Conservation (phyloP, 306 rosid species). For the Datisca glomerata region DNA sequence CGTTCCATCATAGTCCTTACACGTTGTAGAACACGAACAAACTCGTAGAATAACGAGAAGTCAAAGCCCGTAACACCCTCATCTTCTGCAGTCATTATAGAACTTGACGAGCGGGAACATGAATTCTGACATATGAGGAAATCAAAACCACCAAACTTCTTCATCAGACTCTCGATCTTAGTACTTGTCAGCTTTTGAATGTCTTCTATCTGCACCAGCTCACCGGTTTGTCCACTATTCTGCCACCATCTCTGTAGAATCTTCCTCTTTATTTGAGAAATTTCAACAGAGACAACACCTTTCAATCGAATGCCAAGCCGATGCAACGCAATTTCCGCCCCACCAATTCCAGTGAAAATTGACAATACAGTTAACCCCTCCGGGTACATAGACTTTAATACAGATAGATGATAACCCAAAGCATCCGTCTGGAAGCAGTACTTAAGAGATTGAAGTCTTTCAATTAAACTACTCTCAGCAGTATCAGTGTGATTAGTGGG, state of each 20-base stretch:
- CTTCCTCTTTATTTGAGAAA: conserved; percentile 45
- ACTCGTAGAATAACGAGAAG: conserved; percentile 59
- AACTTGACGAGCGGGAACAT: conserved; percentile 17
- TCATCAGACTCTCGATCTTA: conserved; percentile 36
- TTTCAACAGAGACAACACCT: conserved; percentile 64
- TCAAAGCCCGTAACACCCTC: conserved; percentile 31
- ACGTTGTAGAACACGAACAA: conserved; percentile 62
- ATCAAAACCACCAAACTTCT: conserved; percentile 53
- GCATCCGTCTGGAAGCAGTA: conserved; percentile 78
- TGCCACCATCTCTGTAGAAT: conserved; percentile 80
- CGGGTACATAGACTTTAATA: conserved; percentile 53
- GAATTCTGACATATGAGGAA: conserved; percentile 67
- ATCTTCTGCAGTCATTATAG: conserved; percentile 13
- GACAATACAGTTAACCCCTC: conserved; percentile 57
- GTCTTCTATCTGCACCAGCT: conserved; percentile 62
- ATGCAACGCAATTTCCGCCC: conserved; percentile 74
- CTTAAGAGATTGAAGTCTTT: conserved; percentile 52
- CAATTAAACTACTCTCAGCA: conserved; percentile 30
- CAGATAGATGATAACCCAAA: conserved; percentile 64
- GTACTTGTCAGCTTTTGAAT: conserved; percentile 49
- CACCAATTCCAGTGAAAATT: conserved; percentile 71
- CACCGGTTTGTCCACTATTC: conserved; percentile 47
- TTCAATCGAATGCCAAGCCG: conserved; percentile 61
- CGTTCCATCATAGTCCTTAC: conserved; percentile 41
- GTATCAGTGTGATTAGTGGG: conserved; percentile 51